Evolutionary conservation across 106 monocot genomes (phyloP).

Genomic region (Dendrobium chrysotoxum): DNA sequence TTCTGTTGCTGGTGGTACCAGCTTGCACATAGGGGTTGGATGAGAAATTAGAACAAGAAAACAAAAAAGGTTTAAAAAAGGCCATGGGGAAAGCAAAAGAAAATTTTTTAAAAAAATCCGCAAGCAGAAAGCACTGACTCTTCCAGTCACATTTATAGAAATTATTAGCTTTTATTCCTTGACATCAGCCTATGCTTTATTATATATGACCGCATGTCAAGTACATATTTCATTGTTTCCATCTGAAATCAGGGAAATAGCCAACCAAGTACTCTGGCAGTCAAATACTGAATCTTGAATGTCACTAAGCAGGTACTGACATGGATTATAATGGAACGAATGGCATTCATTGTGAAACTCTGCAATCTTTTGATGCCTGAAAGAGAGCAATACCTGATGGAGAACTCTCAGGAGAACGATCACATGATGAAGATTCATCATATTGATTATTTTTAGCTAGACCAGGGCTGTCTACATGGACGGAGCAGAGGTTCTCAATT

Average conservation of each 20-base stretch:
- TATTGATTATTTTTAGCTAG: constrained; percentile 17
- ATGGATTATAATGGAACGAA: background rate
- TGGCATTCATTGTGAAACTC: background rate
- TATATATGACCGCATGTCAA: background rate
- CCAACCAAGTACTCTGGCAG: background rate
- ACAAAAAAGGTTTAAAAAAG: background rate
- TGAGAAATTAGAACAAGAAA: background rate
- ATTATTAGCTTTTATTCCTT: too few relatives aligned
- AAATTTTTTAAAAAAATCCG: background rate
- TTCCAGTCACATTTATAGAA: background rate
- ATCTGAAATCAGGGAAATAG: background rate
- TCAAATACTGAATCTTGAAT: too few relatives aligned
- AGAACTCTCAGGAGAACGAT: constrained; percentile 19
- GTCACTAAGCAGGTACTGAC: too few relatives aligned
- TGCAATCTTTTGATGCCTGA: background rate
- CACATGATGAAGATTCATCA: constrained; percentile 10
- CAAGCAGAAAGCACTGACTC: background rate
- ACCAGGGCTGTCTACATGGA: constrained; percentile 9
- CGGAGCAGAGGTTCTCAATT: background rate
- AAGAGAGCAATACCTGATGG: constrained; percentile 28
- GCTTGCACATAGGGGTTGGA: background rate
- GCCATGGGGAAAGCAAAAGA: background rate
- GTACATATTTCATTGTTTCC: background rate
- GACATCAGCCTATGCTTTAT: too few relatives aligned
- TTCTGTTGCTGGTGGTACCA: background rate